These are phyloP conservation scores for Aureobasidium sp. DNA, from an alignment of 2,329 filamentous ascomycete species.

Conservation along the genomic window DNA sequence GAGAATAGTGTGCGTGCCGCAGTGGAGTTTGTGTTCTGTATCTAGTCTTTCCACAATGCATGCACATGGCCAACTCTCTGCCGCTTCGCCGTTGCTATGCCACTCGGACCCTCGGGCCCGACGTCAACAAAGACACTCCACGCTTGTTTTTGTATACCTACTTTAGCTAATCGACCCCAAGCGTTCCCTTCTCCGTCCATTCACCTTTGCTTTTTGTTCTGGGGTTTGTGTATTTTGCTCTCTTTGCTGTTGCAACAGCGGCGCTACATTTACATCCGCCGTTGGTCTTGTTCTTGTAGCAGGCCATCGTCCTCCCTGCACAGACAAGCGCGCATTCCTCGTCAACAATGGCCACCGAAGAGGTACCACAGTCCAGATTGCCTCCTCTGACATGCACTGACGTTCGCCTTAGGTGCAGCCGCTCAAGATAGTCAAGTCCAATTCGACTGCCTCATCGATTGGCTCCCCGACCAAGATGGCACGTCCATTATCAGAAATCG, in stretches of 20 bases:
- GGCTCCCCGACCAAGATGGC: conserved; percentile 61
- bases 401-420: conserved; percentile 58
- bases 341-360: conserved; percentile 35
- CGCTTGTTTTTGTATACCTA: background rate
- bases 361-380: conserved; percentile 24
- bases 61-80: background rate
- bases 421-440: conserved; percentile 66
- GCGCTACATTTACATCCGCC: background rate
- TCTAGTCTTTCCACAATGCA: background rate
- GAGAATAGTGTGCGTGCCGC: background rate
- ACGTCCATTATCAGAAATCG: conserved; percentile 82
- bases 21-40: background rate
- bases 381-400: conserved; percentile 11
- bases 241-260: background rate
- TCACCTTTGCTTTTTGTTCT: conserved; percentile 1
- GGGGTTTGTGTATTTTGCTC: background rate
- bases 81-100: background rate
- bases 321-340: conserved; percentile 28
- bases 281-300: background rate
- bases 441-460: conserved; percentile 10
- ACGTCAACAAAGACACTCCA: background rate
- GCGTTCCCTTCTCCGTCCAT: background rate
- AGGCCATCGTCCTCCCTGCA: background rate
- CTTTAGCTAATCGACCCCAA: background rate
- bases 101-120: background rate